Conservation (phyloP, 2,329 filamentous ascomycete species). For the Fusarium bactridioides region DNA sequence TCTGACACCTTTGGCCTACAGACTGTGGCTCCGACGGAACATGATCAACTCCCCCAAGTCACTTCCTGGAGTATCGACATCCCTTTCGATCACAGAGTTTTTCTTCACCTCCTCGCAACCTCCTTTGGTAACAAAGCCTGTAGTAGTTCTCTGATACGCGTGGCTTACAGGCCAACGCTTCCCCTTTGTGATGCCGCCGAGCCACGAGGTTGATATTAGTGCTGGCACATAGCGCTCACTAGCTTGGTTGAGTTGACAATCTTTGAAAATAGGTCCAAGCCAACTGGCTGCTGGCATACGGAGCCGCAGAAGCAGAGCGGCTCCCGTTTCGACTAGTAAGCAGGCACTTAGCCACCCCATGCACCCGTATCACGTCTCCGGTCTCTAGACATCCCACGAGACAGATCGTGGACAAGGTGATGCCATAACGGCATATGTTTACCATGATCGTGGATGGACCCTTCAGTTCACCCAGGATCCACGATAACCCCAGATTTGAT, state of each 20-base stretch:
- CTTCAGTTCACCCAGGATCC: constrained; percentile 17
- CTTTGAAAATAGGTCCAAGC: not conserved
- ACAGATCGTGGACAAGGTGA: constrained; percentile 29
- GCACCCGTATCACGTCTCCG: not conserved
- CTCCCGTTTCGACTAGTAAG: constrained; percentile 14
- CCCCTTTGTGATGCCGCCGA: not conserved
- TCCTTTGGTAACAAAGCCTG: not conserved
- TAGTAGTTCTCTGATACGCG: constrained; percentile 1
- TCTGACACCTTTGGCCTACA: not conserved
- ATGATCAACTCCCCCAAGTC: not conserved
- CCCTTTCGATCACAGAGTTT: not conserved
- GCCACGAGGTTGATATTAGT: constrained; percentile 3
- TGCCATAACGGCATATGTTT: constrained; percentile 24
- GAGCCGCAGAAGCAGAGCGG: constrained; percentile 34
- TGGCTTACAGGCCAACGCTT: constrained; percentile 9
- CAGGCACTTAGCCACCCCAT: not conserved
- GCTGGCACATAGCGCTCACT: not conserved
- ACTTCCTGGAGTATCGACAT: not conserved
- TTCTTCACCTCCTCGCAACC: not conserved
- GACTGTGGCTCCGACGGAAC: not conserved
- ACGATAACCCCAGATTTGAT: constrained; percentile 21
- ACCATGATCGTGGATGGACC: constrained; percentile 19
- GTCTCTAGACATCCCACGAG: constrained; percentile 15
- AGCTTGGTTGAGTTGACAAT: not conserved
- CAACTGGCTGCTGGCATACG: constrained; percentile 11